Evolutionary conservation across 768 basidiomycete species (phyloP).

Genomic region (Russula griseocarnosa): DNA sequence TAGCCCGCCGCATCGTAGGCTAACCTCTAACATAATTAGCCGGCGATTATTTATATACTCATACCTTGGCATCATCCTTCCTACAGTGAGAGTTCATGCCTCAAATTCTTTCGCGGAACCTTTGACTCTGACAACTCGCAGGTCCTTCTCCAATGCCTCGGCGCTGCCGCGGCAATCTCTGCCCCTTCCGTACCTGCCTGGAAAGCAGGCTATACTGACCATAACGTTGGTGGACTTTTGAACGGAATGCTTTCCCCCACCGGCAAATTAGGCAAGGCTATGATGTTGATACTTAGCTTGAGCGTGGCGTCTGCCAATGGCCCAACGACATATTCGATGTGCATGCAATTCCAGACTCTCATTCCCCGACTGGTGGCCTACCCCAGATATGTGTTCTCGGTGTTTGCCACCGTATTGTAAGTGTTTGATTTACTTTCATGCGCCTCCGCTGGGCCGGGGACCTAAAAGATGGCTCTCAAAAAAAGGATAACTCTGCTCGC

Average conservation of each 20-base stretch:
- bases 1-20: background rate
- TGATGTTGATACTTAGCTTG: conserved; percentile 68
- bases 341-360: conserved; percentile 67
- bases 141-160: conserved; percentile 50
- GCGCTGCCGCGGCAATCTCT: conserved; percentile 64
- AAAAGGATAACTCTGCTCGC: conserved; percentile 62
- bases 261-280: conserved; percentile 58
- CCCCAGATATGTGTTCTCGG: conserved; percentile 66
- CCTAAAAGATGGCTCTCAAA: background rate
- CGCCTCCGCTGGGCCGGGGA: background rate
- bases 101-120: conserved; percentile 11
- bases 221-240: conserved; percentile 59
- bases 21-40: conserved; percentile 33
- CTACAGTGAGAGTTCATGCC: conserved; percentile 50
- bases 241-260: conserved; percentile 58
- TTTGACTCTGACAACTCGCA: conserved; percentile 21
- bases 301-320: conserved; percentile 78
- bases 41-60: conserved; percentile 61
- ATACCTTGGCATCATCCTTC: conserved; percentile 59
- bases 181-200: conserved; percentile 54
- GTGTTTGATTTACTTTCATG: conserved; percentile 19
- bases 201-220: conserved; percentile 48
- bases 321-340: conserved; percentile 76
- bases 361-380: conserved; percentile 54
- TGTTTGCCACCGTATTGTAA: conserved; percentile 64